Base-by-base conservation (phyloP, 345 rosid genomes). In the Lepidium africanum region DNA sequence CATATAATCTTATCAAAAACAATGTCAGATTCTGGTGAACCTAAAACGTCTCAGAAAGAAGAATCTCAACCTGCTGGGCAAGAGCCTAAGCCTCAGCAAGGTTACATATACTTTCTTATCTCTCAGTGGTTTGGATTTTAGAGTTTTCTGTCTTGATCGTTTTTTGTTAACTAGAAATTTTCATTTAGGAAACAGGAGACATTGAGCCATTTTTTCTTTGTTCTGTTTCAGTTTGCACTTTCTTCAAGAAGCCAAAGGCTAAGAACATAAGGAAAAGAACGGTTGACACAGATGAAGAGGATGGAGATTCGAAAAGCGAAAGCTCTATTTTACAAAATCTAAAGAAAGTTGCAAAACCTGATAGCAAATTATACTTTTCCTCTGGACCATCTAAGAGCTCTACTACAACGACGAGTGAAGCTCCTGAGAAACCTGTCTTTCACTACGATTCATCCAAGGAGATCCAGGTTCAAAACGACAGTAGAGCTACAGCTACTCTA, bases 401-500 rank as follows among this genome's bases (percentile, higher is more conserved):
- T 9, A 2, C 36, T 23, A 2, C 39, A 19, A 16, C 80, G 0
- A 37, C 83, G 1, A 79, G 73, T 37, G 53, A 76, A 2, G 74
- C 70, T 27, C 54, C 48, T 0, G 88, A 79, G 64, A 50, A 81
- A 53, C 36, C 79, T 1, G 51, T 82, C 30, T 91, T 91, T 71
- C 89, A 86, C 50, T 92, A 82, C 6, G 95, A 87, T 56, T 92
- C 98, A 57, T 92, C 95, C 5, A 91, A 83, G 81, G 87, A 87
- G 76, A 86, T 91, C 64, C 98, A 89, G 75, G 92, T 89, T 52
- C 95, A 89, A 39, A 73, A 89, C 56, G 98, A 89, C 72, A 89
- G 83, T 69, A 78, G 67, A 72, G 98, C 98, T 2, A 92, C 98
- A 0, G 92, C 91, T 1, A 87, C 82, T 17, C 79, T 92, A 45